Evolutionary conservation across 202 grass and related monocot species (phyloP).

Genomic region (Musa balbisiana): DNA sequence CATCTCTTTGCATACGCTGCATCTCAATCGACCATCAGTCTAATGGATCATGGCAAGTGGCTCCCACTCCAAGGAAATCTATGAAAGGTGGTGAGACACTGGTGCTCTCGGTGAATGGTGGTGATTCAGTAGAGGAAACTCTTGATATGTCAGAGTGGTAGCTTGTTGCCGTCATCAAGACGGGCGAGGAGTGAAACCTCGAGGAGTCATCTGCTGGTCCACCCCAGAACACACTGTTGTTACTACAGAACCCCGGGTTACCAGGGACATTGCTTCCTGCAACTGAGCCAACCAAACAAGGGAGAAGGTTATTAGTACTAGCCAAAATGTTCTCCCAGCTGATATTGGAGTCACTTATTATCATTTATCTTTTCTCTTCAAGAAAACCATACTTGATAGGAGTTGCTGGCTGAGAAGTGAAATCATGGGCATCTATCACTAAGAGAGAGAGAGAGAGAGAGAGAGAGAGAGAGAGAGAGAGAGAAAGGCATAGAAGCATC

Average conservation of each 20-base stretch:
- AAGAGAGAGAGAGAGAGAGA: too few species aligned
- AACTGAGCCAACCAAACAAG: neutral
- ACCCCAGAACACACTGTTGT: too few species aligned
- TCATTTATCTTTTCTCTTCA: too few species aligned
- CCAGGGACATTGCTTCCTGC: neutral
- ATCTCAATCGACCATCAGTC: too few species aligned
- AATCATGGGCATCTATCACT: too few species aligned
- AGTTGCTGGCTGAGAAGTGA: too few species aligned
- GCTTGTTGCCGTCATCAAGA: neutral
- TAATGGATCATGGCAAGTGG: neutral
- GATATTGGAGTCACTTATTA: neutral
- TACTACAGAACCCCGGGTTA: too few species aligned
- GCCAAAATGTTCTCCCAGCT: neutral
- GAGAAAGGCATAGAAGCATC: too few species aligned
- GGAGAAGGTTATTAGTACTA: neutral
- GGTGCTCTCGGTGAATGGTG: neutral
- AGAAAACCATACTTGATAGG: too few species aligned
- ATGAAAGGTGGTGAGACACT: conserved; percentile 4
- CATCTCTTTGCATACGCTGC: too few species aligned
- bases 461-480: too few species aligned
- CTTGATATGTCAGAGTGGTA: neutral
- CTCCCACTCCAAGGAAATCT: conserved; percentile 18
- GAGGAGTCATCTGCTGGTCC: neutral
- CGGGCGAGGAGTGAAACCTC: neutral
- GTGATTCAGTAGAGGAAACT: neutral